These are phyloP conservation scores for Blastocystis sp. DNA, from an alignment of 352 stramenopile genomes.

Conservation along the genomic window DNA sequence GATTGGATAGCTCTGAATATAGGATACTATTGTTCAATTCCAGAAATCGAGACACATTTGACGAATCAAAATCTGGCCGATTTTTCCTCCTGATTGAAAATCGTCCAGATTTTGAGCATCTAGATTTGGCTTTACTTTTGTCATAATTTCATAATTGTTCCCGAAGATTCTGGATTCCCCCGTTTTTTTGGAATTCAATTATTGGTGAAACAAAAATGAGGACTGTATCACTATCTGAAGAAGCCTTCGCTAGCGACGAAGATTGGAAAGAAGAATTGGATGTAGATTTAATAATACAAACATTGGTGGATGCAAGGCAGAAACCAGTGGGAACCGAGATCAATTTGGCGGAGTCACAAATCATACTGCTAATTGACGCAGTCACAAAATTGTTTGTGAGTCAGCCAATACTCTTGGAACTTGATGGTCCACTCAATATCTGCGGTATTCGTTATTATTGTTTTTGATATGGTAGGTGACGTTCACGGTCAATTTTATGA, in stretches of 20 bases:
- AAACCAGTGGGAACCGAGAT: constrained; percentile 78
- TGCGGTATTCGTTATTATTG: constrained; percentile 72
- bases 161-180: background rate
- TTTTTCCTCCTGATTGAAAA: background rate
- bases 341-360: constrained; percentile 88
- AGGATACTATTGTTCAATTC: too few species aligned
- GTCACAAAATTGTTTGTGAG: constrained; percentile 90
- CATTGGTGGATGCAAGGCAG: constrained; percentile 74
- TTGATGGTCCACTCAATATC: constrained; percentile 96
- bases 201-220: background rate
- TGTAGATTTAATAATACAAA: constrained; percentile 66
- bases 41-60: too few species aligned
- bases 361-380: constrained; percentile 90
- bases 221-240: background rate
- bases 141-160: background rate
- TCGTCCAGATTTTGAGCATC: background rate
- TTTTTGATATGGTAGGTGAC: constrained; percentile 69
- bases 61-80: background rate
- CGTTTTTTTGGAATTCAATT: background rate
- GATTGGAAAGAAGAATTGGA: background rate
- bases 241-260: background rate
- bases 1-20: too few species aligned
- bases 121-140: background rate
- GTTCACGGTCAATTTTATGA: constrained; percentile 98
- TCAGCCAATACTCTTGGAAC: constrained; percentile 95